Conservation (phyloP, 192 early-diverging fungal genomes). For the Coemansia sp. region DNA sequence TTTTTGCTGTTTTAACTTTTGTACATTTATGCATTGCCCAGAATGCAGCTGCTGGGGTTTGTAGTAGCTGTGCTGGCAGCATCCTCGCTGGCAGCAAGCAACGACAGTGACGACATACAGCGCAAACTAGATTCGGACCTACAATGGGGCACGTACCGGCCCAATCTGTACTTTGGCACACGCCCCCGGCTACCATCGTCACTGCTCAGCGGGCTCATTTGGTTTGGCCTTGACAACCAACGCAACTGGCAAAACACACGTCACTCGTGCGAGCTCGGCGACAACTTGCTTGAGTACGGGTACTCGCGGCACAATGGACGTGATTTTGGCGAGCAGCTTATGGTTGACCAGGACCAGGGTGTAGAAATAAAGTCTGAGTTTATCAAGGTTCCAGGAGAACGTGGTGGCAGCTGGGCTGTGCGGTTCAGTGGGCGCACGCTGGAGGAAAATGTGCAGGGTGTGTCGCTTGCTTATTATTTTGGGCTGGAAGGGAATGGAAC, state of each 20-base stretch:
- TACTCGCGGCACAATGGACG: conserved; percentile 88
- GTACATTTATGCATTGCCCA: not conserved
- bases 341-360: conserved; percentile 31
- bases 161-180: conserved; percentile 92
- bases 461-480: conserved; percentile 74
- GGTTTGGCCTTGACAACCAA: conserved; percentile 73
- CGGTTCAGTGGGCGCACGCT: conserved; percentile 66
- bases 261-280: conserved; percentile 89
- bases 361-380: conserved; percentile 30
- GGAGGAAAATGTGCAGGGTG: conserved; percentile 40
- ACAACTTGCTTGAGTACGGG: conserved; percentile 76
- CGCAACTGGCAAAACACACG: conserved; percentile 66
- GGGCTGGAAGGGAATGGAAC: conserved; percentile 73
- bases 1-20: not conserved
- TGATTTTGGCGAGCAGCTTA: conserved; percentile 69
- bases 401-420: conserved; percentile 56
- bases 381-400: conserved; percentile 53
- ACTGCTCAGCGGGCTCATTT: conserved; percentile 90
- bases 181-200: conserved; percentile 72
- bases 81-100: not conserved
- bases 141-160: conserved; percentile 88
- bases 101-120: conserved; percentile 1
- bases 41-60: conserved; percentile 11
- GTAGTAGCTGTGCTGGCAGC: not conserved
- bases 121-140: conserved; percentile 56